Evolutionary conservation across 176 grass and related monocot genomes (phyloP).

Genomic region (Ampelocalamus luodianensis): DNA sequence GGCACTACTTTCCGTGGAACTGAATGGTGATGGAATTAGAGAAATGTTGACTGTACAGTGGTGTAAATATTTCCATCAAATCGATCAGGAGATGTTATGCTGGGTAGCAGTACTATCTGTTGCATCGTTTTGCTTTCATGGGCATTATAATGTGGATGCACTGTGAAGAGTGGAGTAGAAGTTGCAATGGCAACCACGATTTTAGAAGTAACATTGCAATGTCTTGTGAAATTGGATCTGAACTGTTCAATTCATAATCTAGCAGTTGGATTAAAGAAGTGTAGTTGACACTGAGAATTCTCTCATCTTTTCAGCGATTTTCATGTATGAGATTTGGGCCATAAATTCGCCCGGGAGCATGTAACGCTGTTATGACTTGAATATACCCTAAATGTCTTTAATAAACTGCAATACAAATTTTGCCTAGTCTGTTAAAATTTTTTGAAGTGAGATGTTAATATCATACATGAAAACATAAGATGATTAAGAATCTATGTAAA

Average conservation of each 20-base stretch:
- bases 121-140: not conserved
- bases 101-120: not conserved
- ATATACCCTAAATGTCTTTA: no score
- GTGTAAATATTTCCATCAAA: slow-evolving; percentile 5
- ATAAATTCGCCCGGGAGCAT: not conserved
- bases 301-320: no score
- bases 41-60: not conserved
- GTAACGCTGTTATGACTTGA: not conserved
- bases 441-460: not conserved
- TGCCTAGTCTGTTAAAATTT: no score
- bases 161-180: not conserved
- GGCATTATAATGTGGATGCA: not conserved
- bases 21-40: not conserved
- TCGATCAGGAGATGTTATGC: not conserved
- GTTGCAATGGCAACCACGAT: not conserved
- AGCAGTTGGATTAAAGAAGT: not conserved
- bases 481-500: no score
- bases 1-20: not conserved
- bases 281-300: not conserved
- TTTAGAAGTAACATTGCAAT: not conserved
- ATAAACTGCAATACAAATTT: no score
- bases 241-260: not conserved
- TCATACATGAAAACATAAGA: not conserved
- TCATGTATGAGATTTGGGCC: not conserved
- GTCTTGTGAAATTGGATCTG: not conserved